Evolutionary conservation across 768 basidiomycete genomes (phyloP).

Genomic region (Russula vinacea): DNA sequence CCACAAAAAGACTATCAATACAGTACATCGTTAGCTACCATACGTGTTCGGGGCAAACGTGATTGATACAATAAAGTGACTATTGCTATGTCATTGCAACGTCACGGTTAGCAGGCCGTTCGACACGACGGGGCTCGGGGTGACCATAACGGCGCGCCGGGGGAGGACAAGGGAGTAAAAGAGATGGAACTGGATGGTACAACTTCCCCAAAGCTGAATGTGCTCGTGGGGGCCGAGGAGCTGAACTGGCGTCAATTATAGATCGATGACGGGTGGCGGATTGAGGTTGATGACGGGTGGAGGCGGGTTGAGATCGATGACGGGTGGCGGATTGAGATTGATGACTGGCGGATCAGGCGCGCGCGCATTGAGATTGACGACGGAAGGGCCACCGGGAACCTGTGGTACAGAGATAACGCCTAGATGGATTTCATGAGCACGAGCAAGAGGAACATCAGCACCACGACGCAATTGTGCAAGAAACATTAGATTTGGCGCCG

Average conservation of each 20-base stretch:
- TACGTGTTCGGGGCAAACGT: neutral
- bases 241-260: conserved; percentile 25
- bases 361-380: conserved; percentile 11
- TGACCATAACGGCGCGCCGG: neutral
- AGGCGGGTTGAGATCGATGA: too few relatives aligned
- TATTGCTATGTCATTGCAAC: neutral
- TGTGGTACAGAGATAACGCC: neutral
- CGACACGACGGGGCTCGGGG: neutral
- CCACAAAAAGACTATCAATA: neutral
- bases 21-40: neutral
- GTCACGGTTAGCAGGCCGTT: conserved; percentile 4
- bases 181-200: neutral
- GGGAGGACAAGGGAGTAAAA: neutral
- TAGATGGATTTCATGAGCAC: neutral
- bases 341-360: neutral
- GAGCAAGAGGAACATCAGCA: neutral
- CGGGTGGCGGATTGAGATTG: too few relatives aligned
- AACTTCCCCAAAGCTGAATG: conserved; percentile 23
- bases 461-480: conserved; percentile 19
- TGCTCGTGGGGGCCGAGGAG: neutral
- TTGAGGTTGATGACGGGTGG: too few relatives aligned
- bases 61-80: conserved; percentile 2
- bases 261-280: conserved; percentile 22
- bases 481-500: neutral
- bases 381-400: too few relatives aligned